Evolutionary conservation across 2,329 filamentous ascomycete genomes (phyloP).

Genomic region (Cephalotrichum gorgonifer): DNA sequence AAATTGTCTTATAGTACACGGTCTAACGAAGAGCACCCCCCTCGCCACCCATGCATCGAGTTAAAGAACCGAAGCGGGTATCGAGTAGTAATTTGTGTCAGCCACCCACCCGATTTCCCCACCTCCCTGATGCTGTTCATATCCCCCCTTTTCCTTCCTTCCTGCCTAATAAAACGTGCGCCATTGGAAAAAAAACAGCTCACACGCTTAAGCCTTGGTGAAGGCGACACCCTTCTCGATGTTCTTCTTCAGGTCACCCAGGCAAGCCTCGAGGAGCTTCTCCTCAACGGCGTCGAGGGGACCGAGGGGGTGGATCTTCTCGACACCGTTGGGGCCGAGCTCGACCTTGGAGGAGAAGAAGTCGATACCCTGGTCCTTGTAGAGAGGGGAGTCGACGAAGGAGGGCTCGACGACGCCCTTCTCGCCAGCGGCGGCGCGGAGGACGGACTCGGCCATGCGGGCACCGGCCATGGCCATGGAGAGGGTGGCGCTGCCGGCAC

Average conservation of each 20-base stretch:
- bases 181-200: neutral
- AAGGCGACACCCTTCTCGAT: conserved; percentile 77
- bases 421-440: conserved; percentile 87
- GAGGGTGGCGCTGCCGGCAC: conserved; percentile 90
- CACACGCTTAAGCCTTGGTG: conserved; percentile 21
- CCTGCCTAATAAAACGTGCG: too few species aligned
- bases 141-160: neutral
- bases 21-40: neutral
- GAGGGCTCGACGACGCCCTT: conserved; percentile 93
- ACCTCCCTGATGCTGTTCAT: too few species aligned
- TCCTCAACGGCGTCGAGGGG: conserved; percentile 77
- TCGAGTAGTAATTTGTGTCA: too few species aligned
- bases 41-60: too few species aligned
- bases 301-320: conserved; percentile 86
- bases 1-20: neutral
- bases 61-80: too few species aligned
- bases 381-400: conserved; percentile 93
- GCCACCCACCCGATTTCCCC: too few species aligned
- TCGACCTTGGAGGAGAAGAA: conserved; percentile 96
- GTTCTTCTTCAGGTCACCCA: conserved; percentile 85
- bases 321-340: conserved; percentile 90
- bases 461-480: conserved; percentile 97
- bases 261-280: conserved; percentile 76
- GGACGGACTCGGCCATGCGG: conserved; percentile 76
- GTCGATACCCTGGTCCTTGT: conserved; percentile 95